Conservation (phyloP, 208 protist genomes). For the Leishmania mexicana region DNA sequence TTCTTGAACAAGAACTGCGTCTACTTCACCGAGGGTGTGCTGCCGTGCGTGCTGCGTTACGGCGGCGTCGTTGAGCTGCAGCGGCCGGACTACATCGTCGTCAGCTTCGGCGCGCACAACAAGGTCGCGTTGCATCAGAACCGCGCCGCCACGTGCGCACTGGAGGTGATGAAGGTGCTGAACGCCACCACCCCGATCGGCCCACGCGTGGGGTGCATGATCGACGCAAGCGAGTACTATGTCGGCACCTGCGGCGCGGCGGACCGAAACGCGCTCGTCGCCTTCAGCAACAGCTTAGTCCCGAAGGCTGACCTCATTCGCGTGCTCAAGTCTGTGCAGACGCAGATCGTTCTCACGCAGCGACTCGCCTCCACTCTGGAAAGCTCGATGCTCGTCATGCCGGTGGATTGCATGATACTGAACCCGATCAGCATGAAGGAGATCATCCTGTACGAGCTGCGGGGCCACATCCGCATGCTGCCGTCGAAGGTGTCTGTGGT, state of each 20-base stretch:
- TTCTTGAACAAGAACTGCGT: constrained; percentile 33
- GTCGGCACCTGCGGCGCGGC: constrained; percentile 66
- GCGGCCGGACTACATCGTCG: constrained; percentile 39
- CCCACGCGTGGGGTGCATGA: constrained; percentile 39
- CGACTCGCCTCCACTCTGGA: constrained; percentile 52
- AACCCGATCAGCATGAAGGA: constrained; percentile 13
- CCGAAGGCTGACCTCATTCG: constrained; percentile 40
- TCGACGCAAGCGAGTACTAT: constrained; percentile 71
- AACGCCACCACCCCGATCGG: constrained; percentile 33
- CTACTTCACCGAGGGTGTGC: constrained; percentile 45
- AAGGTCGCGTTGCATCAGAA: constrained; percentile 51
- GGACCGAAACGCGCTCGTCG: constrained; percentile 41
- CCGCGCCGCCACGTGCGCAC: constrained; percentile 55
- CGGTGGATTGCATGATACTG: constrained; percentile 48
- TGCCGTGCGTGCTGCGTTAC: constrained; percentile 48
- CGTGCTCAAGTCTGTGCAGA: constrained; percentile 41
- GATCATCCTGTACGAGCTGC: constrained; percentile 59
- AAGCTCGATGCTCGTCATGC: constrained; percentile 48
- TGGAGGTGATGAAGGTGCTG: constrained; percentile 43
- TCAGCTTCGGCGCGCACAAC: constrained; percentile 46
- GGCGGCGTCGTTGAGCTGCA: constrained; percentile 66
- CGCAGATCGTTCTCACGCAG: constrained; percentile 53
- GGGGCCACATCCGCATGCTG: constrained; percentile 32
- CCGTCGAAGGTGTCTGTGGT: constrained; percentile 9
- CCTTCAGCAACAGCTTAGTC: constrained; percentile 35